These are phyloP conservation scores for Syncephalastrum monosporum DNA, from an alignment of 371 early-diverging fungal genomes.

Conservation along the genomic window DNA sequence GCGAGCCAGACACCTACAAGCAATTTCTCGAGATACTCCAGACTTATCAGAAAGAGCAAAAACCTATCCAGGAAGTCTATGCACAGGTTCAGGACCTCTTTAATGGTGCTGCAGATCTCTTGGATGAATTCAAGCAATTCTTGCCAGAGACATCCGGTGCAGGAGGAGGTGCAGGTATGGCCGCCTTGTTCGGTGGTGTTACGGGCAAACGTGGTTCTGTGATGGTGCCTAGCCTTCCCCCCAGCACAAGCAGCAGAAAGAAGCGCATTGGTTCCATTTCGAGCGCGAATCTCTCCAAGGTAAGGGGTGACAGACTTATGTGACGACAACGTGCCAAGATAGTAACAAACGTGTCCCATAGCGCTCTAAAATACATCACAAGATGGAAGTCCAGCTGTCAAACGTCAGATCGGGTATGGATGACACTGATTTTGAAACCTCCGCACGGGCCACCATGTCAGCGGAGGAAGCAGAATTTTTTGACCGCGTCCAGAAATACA, in stretches of 20 bases:
- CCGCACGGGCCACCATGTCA: constrained; percentile 23
- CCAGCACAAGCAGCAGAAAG: constrained; percentile 1
- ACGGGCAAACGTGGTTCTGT: constrained; percentile 12
- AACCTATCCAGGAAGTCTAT: constrained; percentile 88
- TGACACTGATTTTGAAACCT: constrained; percentile 11
- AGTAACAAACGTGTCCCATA: background rate
- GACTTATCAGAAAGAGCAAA: constrained; percentile 88
- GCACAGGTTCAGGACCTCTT: constrained; percentile 83
- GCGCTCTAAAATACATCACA: constrained; percentile 8
- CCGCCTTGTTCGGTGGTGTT: constrained; percentile 17
- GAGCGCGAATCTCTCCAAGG: constrained; percentile 11
- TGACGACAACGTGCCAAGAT: background rate
- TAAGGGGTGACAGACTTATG: background rate
- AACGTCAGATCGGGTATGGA: constrained; percentile 15
- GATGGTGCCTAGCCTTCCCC: constrained; percentile 11
- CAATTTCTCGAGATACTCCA: constrained; percentile 91
- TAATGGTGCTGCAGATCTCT: constrained; percentile 74
- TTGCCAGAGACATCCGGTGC: constrained; percentile 65
- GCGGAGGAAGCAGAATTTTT: constrained; percentile 88
- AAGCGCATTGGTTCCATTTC: constrained; percentile 6
- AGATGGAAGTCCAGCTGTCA: constrained; percentile 15
- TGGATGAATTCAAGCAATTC: constrained; percentile 95
- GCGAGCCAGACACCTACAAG: constrained; percentile 89
- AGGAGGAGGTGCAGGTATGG: constrained; percentile 7
- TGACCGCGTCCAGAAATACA: constrained; percentile 78